Conservation (phyloP, 306 rosid genomes). For the Prunus padus region DNA sequence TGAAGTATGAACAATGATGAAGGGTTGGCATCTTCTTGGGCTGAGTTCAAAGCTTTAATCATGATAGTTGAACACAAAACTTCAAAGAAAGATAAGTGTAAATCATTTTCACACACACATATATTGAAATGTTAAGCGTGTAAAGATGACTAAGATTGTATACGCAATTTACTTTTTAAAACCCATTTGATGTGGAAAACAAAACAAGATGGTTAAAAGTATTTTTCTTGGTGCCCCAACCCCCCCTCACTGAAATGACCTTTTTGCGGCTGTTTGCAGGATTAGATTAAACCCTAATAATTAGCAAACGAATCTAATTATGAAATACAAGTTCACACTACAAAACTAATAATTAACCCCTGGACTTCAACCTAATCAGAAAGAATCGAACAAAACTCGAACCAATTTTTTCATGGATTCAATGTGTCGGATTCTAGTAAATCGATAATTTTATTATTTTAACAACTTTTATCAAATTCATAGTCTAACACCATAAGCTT, state of each 20-base stretch:
- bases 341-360: not conserved
- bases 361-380: not conserved
- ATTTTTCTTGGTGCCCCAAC: conserved; percentile 29
- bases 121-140: not conserved
- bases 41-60: conserved; percentile 1
- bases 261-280: conserved; percentile 22
- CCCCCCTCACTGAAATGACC: conserved; percentile 22
- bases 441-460: not conserved
- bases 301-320: conserved; percentile 33
- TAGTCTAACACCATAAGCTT: not conserved
- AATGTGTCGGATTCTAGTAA: not conserved
- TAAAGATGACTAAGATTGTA: not conserved
- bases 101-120: not conserved
- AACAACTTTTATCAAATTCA: not conserved
- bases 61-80: conserved; percentile 12
- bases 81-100: conserved; percentile 9
- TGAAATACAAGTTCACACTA: conserved; percentile 21
- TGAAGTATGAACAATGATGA: not conserved
- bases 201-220: conserved; percentile 27
- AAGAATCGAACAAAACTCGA: not conserved
- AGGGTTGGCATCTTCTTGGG: not conserved
- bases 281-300: conserved; percentile 27
- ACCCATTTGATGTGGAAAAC: conserved; percentile 3
- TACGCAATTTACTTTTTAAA: not conserved
- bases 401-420: not conserved